Evolutionary conservation across 768 basidiomycete genomes (phyloP).

Genomic region (Boletus bicolor): DNA sequence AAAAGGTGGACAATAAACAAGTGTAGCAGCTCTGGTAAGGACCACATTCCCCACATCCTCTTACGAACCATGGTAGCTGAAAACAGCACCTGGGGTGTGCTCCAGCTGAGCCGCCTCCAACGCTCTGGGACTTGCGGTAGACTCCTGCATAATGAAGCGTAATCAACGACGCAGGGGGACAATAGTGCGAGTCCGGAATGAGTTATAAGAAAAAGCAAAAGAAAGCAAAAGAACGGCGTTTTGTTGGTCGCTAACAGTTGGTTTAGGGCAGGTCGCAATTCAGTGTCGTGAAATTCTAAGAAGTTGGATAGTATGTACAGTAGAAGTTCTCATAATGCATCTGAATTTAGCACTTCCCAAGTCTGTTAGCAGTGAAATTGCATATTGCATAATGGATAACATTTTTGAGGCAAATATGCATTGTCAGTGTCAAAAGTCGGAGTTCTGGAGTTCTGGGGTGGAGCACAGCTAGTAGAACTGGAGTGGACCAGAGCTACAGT

Average conservation of each 20-base stretch:
- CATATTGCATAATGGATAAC: no score
- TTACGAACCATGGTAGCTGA: neutral
- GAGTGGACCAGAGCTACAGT: no score
- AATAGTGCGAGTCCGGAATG: slow-evolving; percentile 38
- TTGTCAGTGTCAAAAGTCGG: no score
- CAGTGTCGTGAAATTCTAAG: neutral
- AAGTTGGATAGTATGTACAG: slow-evolving; percentile 3
- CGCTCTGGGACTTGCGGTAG: slow-evolving; percentile 36
- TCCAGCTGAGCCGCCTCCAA: slow-evolving; percentile 26
- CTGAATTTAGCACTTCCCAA: no score
- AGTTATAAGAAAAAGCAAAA: slow-evolving; percentile 14
- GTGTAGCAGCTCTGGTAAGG: slow-evolving; percentile 36
- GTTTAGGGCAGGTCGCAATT: slow-evolving; percentile 24
- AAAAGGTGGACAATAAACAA: neutral
- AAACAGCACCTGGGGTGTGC: slow-evolving; percentile 20
- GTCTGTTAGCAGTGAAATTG: no score
- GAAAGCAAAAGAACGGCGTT: neutral
- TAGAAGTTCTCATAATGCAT: no score
- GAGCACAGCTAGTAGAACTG: no score
- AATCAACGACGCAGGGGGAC: slow-evolving; percentile 30
- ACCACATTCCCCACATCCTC: slow-evolving; percentile 24
- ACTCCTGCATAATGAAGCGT: slow-evolving; percentile 27
- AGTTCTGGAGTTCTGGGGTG: no score
- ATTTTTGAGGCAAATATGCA: no score
- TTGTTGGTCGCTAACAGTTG: neutral